Base-by-base conservation (phyloP, 1,284 basidiomycete species). In the Malassezia globosa region DNA sequence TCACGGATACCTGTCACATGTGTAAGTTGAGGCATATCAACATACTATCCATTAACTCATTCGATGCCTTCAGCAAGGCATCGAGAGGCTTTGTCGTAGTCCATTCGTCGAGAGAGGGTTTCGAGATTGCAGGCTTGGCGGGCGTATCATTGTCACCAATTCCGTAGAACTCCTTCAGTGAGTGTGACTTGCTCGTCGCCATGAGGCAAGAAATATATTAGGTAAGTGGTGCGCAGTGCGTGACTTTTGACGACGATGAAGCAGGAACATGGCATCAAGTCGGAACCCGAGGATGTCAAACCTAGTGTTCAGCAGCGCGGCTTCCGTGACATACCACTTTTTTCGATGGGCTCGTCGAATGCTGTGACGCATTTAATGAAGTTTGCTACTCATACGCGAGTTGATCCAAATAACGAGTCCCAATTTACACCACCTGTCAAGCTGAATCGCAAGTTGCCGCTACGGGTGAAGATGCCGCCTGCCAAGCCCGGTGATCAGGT, bases 1-100 rank as follows among this genome's bases (percentile, higher is more conserved):
- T 89, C 80, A 36, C 85, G 78, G 52, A 92, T 89, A 72, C 89
- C 35, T 31, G 29, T n/a, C 29, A n/a, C 29, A n/a, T 31, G n/a
- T 10, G 29, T 31, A 31, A n/a, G 29, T n/a, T 31, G n/a, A n/a
- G n/a, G n/a, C 29, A 31, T n/a, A 31, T n/a, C 10, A 10, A 31
- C 29, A n/a, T 31, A 31, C 29, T 59, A 21, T 57, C 60, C 35
- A 67, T 54, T 18, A 64, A 53, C 24, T 55, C 49, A 11, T 56
- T 55, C 29, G 63, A 57, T 33, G 51, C 55, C 26, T 42, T 35
- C 16, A 69, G 49, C 19, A 69, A 48, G 11, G 49, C 46, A 29
- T 59, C 44, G n/a, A 66, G 53, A 21, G 53, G 51, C 31, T 51
- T 46, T 2, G 52, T 48, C 24, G 45, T 41, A 5, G 62, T 42